Percentiles rank a stretch among this genome's conserved stretches.
Conservation (phyloP, 2,329 filamentous ascomycete genomes). For the Phialophora verrucosa region DNA sequence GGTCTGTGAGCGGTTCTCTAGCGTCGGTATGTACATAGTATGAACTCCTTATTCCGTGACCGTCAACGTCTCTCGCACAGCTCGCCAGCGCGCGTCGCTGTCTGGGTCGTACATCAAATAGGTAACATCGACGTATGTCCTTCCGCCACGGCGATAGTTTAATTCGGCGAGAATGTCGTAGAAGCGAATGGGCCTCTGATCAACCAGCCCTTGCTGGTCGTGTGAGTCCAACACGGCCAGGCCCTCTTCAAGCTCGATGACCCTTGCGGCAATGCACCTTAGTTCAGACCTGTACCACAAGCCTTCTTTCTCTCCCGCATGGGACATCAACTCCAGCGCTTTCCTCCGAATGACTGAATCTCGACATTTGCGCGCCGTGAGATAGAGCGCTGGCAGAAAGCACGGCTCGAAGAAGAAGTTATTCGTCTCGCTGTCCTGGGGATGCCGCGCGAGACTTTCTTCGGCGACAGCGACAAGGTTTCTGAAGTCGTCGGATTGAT, state of each 20-base stretch:
- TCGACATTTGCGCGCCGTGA: constrained; percentile 12
- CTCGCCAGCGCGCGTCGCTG: background rate
- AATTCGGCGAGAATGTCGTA: constrained; percentile 10
- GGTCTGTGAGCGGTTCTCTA: background rate
- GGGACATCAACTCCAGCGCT: constrained; percentile 14
- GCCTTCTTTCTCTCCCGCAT: constrained; percentile 10
- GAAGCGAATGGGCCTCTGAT: background rate
- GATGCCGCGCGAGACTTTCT: background rate
- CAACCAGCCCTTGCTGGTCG: background rate
- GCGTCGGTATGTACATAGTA: background rate
- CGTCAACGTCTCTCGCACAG: constrained; percentile 4
- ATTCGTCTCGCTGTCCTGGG: background rate
- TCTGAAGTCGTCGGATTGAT: constrained; percentile 4
- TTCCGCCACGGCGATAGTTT: constrained; percentile 11
- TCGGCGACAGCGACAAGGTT: background rate
- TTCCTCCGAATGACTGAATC: constrained; percentile 8
- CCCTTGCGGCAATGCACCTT: constrained; percentile 6
- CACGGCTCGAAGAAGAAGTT: constrained; percentile 6
- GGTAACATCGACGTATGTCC: constrained; percentile 4
- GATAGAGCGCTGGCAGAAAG: constrained; percentile 9
- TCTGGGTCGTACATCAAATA: constrained; percentile 1
- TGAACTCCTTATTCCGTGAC: constrained; percentile 1
- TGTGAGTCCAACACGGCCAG: background rate
- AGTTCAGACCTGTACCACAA: constrained; percentile 14
- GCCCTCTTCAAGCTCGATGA: constrained; percentile 15